Evolutionary conservation across 176 grass and related monocot genomes (phyloP), one percentile per base, ranked within the genome.

Genomic region (Aegilops tauschii): DNA sequence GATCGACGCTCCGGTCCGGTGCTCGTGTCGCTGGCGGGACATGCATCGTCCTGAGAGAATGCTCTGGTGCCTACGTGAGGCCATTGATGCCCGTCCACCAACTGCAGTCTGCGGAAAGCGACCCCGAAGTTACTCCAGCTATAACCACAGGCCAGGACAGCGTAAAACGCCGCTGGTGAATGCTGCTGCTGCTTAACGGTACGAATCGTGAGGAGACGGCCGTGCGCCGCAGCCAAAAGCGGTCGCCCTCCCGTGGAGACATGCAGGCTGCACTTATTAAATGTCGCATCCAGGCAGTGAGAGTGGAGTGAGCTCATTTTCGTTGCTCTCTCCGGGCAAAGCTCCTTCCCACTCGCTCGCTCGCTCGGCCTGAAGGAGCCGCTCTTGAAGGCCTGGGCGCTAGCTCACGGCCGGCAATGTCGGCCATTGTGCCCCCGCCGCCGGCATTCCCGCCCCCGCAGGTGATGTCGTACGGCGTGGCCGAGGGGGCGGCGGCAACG

Each of bases 361-460:
- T 77, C 37, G 13, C 20, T 25, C 68, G 21, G 8, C 78, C 40
- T 73, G 30, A 73, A 56, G 23, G 73, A 49, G 17, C 13, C 56
- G 0, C 27, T 7, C 49, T 39, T 30, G 37, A 61, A 79, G 40
- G 54, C 25, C 13, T 16, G 36, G 40, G 40, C 40, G 40, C 39
- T 40, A 23, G 65, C 45, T 18, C 5, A 1, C 42, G 29, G 42
- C 8, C 39, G 44, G 73, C 84, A 68, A 94, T 94, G 93, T 88
- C 85, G 78, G 16, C 32, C 21, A 21, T 88, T 7, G 72, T 36
- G 4, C 77, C 85, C 16, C 81, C 76, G 6, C 30, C 56, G 8
- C 88, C 82, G 27, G 68, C 68, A 12, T 71, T 39, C 21, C 88
- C 85, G 21, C 70, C 78, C 14, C 70, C 87, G 25, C 23, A 87